Conservation (phyloP, 208 protist genomes). For the Endotrypanum monterogeii region DNA sequence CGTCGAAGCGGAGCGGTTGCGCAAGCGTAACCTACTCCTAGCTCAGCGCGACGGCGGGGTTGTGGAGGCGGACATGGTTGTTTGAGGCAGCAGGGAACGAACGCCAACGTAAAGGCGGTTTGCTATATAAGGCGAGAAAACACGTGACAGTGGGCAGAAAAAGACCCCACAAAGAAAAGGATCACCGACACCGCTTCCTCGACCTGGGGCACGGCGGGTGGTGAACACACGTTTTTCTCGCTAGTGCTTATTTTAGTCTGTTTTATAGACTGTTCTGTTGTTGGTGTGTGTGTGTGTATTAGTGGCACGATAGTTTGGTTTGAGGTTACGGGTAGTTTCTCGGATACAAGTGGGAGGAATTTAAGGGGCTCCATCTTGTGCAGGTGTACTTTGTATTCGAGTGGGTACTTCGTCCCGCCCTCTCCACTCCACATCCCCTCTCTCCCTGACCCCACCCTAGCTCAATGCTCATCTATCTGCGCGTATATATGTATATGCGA, state of each 20-base stretch:
- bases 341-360: too few species aligned
- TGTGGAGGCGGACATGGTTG: slow-evolving; percentile 75
- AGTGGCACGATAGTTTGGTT: neutral
- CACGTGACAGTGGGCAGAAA: neutral
- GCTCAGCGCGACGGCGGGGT: slow-evolving; percentile 41
- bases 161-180: neutral
- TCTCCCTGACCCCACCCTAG: neutral
- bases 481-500: too few species aligned
- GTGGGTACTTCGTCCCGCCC: neutral
- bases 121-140: neutral
- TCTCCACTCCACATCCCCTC: neutral
- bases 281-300: neutral
- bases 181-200: neutral
- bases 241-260: neutral
- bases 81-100: slow-evolving; percentile 30
- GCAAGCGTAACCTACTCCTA: slow-evolving; percentile 27
- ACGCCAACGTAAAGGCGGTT: neutral
- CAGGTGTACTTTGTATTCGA: neutral
- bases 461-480: too few species aligned
- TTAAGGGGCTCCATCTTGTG: neutral
- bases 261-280: neutral
- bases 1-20: slow-evolving; percentile 32
- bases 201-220: neutral
- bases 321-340: neutral
- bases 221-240: neutral